phyloP scores from a whole-genome alignment of 75 land plant species.

The Adiantum capillusveneris region DNA sequence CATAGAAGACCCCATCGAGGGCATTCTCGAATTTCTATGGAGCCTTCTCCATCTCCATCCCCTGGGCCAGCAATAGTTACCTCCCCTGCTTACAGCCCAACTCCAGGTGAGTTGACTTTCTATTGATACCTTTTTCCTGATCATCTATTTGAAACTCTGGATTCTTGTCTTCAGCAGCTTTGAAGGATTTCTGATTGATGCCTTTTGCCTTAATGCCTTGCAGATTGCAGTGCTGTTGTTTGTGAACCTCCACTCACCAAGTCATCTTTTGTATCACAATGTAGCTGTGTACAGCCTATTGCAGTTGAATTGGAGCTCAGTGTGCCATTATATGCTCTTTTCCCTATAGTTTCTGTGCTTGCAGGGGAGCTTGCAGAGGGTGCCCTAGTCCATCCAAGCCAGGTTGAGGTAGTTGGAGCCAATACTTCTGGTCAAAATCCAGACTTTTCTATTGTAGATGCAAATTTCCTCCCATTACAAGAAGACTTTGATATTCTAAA shows the following conservation, averaged over 20 bases:
- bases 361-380: conserved; percentile 61
- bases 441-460: conserved; percentile 44
- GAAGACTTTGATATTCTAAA: conserved; percentile 38
- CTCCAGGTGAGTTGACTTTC: too few species aligned
- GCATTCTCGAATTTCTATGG: too few species aligned
- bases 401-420: conserved; percentile 82
- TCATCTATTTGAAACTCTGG: too few species aligned
- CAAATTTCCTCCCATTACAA: conserved; percentile 57
- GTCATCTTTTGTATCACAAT: conserved; percentile 53
- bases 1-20: too few species aligned
- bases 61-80: too few species aligned
- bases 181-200: too few species aligned
- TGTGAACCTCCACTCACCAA: conserved; percentile 52
- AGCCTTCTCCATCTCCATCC: too few species aligned
- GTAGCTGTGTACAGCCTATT: conserved; percentile 82
- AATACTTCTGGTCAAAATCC: conserved; percentile 49
- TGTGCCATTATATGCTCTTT: conserved; percentile 59
- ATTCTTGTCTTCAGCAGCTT: too few species aligned
- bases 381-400: conserved; percentile 42
- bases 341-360: conserved; percentile 75
- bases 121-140: too few species aligned
- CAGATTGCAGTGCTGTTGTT: conserved; percentile 39
- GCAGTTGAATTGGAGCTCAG: conserved; percentile 46
- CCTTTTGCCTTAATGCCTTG: neutral
- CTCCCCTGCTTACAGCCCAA: too few species aligned